Conservation (phyloP, 345 rosid genomes). For the Eucalyptus dawsonii region DNA sequence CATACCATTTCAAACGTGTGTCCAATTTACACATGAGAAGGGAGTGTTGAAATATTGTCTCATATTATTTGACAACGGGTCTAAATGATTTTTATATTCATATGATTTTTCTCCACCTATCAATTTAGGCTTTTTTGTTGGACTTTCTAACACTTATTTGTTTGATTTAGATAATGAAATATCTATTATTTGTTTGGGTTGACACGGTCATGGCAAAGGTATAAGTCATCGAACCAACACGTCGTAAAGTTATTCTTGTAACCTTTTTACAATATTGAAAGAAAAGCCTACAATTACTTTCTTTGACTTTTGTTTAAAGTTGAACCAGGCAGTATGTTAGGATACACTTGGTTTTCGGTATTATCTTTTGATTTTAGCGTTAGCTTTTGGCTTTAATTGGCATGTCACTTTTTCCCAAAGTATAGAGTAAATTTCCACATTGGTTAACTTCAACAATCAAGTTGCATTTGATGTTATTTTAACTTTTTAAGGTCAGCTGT, state of each 20-base stretch:
- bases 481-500: neutral
- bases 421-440: neutral
- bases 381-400: neutral
- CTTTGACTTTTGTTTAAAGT: neutral
- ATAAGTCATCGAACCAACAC: neutral
- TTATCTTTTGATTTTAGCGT: neutral
- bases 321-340: neutral
- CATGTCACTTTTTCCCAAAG: neutral
- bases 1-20: too few relatives aligned
- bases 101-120: neutral
- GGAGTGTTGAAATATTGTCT: neutral
- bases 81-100: neutral
- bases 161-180: neutral
- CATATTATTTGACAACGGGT: neutral
- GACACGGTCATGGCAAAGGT: neutral
- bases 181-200: neutral
- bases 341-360: neutral
- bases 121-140: neutral
- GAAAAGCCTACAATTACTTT: neutral
- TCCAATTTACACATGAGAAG: too few relatives aligned
- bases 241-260: neutral
- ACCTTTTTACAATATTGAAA: neutral
- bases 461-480: neutral
- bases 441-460: neutral
- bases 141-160: neutral